Evolutionary conservation across 2,329 filamentous ascomycete genomes (phyloP).

Genomic region (Penicillium vulpinum): DNA sequence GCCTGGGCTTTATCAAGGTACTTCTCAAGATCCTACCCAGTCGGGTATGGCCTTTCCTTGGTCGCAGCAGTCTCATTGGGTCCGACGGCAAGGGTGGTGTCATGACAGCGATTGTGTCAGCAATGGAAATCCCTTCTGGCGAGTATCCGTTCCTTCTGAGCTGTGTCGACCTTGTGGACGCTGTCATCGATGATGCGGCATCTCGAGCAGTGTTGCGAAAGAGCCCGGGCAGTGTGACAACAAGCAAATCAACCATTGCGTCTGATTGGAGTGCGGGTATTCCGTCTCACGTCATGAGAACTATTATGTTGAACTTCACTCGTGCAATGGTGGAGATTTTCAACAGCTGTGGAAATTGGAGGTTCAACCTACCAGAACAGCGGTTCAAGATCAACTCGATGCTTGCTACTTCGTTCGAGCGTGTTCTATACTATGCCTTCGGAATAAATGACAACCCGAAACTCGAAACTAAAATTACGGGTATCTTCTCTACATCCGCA

Average conservation of each 20-base stretch:
- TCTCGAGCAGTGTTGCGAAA: constrained; percentile 50
- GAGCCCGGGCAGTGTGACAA: constrained; percentile 34
- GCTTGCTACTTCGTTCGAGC: constrained; percentile 69
- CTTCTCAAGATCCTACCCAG: constrained; percentile 72
- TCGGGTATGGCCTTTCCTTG: constrained; percentile 86
- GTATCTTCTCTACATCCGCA: constrained; percentile 70
- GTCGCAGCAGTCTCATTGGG: constrained; percentile 76
- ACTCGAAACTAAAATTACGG: constrained; percentile 54
- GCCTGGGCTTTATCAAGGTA: constrained; percentile 75
- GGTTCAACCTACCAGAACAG: constrained; percentile 68
- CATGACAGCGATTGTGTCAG: constrained; percentile 76
- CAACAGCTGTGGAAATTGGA: constrained; percentile 84
- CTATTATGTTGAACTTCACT: constrained; percentile 70
- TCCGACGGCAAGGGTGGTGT: constrained; percentile 73
- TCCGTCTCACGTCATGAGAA: constrained; percentile 73
- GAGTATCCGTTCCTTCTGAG: constrained; percentile 75
- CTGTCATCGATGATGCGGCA: constrained; percentile 74
- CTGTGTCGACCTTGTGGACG: constrained; percentile 71
- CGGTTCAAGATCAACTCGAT: constrained; percentile 67
- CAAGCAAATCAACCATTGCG: constrained; percentile 32
- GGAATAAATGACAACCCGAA: constrained; percentile 66
- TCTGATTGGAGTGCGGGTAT: constrained; percentile 65
- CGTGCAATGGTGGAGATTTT: constrained; percentile 78
- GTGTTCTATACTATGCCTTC: constrained; percentile 70
- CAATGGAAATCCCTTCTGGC: constrained; percentile 73